A percentile compares a stretch with the other conserved stretches of the same genome.
phyloP scores from a whole-genome alignment of 2,329 filamentous ascomycete species.

The Trichoderma citrinoviride region DNA sequence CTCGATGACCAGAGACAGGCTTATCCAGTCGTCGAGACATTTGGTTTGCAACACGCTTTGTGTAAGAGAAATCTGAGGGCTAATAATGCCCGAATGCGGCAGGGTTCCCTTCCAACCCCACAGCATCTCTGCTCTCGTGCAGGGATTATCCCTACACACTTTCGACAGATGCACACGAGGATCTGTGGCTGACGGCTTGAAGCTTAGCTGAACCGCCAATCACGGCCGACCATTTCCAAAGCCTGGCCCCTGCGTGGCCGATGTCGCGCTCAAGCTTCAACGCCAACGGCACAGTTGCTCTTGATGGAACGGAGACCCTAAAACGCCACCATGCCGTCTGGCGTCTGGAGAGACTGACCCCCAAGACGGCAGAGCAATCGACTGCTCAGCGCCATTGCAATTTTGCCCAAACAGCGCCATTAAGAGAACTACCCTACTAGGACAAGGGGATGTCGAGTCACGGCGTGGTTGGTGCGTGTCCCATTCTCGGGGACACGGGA shows the following conservation, averaged over 20 bases:
- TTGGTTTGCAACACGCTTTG: conserved; percentile 37
- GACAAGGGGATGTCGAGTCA: not conserved
- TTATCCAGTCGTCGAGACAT: conserved; percentile 29
- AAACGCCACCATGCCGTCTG: conserved; percentile 6
- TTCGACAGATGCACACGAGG: conserved; percentile 18
- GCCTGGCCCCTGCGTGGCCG: conserved; percentile 19
- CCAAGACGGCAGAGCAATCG: conserved; percentile 5
- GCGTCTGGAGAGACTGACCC: conserved; percentile 7
- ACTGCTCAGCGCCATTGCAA: not conserved
- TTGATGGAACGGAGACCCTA: not conserved
- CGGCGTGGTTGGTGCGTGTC: not conserved
- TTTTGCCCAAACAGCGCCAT: not conserved
- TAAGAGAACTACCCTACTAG: not conserved
- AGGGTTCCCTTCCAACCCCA: conserved; percentile 18
- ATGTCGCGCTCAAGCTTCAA: conserved; percentile 23
- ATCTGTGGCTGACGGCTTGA: conserved; percentile 22
- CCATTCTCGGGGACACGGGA: not conserved
- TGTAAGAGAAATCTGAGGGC: conserved; percentile 39
- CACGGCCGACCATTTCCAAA: conserved; percentile 19
- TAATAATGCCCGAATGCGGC: conserved; percentile 21
- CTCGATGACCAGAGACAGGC: conserved; percentile 25
- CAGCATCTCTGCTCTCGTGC: conserved; percentile 15
- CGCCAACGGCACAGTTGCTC: conserved; percentile 15
- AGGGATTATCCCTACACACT: conserved; percentile 9
- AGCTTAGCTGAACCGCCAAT: conserved; percentile 21